Evolutionary conservation across 75 land plant genomes (phyloP).

Genomic region (Cryptomeria japonica): DNA sequence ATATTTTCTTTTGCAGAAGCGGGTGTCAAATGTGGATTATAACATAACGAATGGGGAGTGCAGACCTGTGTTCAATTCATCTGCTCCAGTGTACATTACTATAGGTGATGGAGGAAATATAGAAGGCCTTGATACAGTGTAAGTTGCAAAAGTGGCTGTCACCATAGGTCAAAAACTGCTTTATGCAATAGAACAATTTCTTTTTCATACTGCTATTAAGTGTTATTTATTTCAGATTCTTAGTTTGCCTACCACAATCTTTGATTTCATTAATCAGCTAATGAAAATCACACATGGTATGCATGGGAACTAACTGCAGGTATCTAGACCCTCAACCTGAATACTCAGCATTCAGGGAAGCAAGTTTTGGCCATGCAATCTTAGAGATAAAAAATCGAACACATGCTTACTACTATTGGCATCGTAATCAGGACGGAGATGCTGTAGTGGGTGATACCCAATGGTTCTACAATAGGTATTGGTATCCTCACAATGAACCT

Average conservation of each 20-base stretch:
- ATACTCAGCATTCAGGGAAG: slow-evolving; percentile 83
- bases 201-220: too few species aligned
- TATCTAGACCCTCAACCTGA: slow-evolving; percentile 77
- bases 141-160: slow-evolving; percentile 17
- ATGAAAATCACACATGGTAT: not conserved
- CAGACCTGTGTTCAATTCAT: slow-evolving; percentile 42
- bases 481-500: slow-evolving; percentile 17
- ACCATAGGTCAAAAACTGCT: not conserved
- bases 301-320: slow-evolving; percentile 29
- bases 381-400: slow-evolving; percentile 80
- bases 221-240: not conserved
- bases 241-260: not conserved
- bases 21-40: slow-evolving; percentile 74
- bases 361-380: slow-evolving; percentile 87
- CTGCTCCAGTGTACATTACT: slow-evolving; percentile 81
- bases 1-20: slow-evolving; percentile 46
- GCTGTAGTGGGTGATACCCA: slow-evolving; percentile 59
- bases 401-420: slow-evolving; percentile 80
- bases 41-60: slow-evolving; percentile 64
- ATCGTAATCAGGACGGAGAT: slow-evolving; percentile 73
- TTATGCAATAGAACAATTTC: not conserved
- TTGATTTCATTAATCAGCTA: not conserved
- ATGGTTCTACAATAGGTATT: slow-evolving; percentile 56
- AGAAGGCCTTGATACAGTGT: slow-evolving; percentile 85
- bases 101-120: slow-evolving; percentile 96